Evolutionary conservation across 495 filamentous ascomycete species (phyloP).

Genomic region (Penicillium silybi): DNA sequence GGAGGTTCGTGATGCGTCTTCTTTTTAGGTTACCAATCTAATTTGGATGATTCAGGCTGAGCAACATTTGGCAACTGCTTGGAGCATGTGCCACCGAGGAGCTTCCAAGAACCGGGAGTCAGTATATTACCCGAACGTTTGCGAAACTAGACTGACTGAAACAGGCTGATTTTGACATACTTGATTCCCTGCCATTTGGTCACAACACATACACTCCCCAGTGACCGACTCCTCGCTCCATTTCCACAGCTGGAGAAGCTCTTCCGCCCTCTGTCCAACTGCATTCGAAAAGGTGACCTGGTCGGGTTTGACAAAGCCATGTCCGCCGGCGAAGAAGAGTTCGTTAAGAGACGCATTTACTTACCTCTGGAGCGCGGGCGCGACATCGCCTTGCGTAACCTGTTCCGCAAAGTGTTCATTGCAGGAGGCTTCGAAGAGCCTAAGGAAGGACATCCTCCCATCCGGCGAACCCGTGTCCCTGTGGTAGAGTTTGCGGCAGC

Average conservation of each 20-base stretch:
- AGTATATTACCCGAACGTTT: slow-evolving; percentile 25
- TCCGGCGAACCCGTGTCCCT: slow-evolving; percentile 72
- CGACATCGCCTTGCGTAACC: slow-evolving; percentile 84
- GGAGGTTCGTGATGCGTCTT: slow-evolving; percentile 43
- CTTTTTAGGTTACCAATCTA: background rate
- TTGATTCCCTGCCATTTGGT: slow-evolving; percentile 88
- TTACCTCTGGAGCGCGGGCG: slow-evolving; percentile 87
- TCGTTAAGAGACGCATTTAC: slow-evolving; percentile 93
- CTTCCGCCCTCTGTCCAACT: slow-evolving; percentile 69
- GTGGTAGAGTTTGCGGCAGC: slow-evolving; percentile 74
- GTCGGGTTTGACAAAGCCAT: slow-evolving; percentile 81
- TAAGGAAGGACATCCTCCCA: slow-evolving; percentile 58
- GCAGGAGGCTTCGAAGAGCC: slow-evolving; percentile 70
- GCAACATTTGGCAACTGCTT: slow-evolving; percentile 71
- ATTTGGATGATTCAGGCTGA: slow-evolving; percentile 56
- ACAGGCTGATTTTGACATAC: slow-evolving; percentile 87
- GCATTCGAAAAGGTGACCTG: slow-evolving; percentile 79
- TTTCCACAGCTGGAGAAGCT: slow-evolving; percentile 75
- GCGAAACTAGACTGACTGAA: slow-evolving; percentile 46
- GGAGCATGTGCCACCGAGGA: slow-evolving; percentile 66
- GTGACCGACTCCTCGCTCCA: slow-evolving; percentile 58
- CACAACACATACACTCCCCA: slow-evolving; percentile 80
- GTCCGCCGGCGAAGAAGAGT: slow-evolving; percentile 73
- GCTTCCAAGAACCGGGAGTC: slow-evolving; percentile 76
- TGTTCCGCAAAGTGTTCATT: slow-evolving; percentile 86